Conservation (phyloP, 176 grass and related monocot species). For the Aegilops bicornis region DNA sequence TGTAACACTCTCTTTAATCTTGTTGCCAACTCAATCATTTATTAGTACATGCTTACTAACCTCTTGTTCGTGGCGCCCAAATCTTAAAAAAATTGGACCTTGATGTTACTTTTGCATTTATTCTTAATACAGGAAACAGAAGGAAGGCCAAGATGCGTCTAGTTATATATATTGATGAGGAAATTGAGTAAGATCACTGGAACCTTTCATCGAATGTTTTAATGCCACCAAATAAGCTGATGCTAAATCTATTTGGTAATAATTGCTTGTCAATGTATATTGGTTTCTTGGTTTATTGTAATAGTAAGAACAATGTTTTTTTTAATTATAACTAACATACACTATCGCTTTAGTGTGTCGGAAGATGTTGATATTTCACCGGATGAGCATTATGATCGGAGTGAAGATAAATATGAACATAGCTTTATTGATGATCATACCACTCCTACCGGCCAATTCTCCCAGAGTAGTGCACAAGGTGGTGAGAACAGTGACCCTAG, state of each 20-base stretch:
- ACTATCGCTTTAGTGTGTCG: slow-evolving; percentile 59
- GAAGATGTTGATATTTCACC: slow-evolving; percentile 71
- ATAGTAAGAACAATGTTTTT: too few relatives aligned
- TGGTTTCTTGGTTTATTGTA: too few relatives aligned
- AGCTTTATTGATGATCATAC: slow-evolving; percentile 79
- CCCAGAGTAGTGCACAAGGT: slow-evolving; percentile 31
- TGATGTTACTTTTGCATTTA: slow-evolving; percentile 9
- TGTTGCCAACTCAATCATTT: too few relatives aligned
- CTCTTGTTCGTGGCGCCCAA: too few relatives aligned
- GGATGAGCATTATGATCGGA: slow-evolving; percentile 41
- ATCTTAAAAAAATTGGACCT: not conserved
- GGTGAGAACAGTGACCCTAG: slow-evolving; percentile 24
- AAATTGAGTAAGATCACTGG: slow-evolving; percentile 68
- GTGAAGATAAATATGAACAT: slow-evolving; percentile 69
- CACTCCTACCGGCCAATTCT: slow-evolving; percentile 46
- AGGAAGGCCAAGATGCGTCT: slow-evolving; percentile 17
- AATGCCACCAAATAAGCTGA: not conserved
- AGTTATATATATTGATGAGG: slow-evolving; percentile 60
- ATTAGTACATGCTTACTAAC: too few relatives aligned
- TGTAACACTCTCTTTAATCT: too few relatives aligned
- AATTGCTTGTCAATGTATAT: not conserved
- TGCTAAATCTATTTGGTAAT: not conserved
- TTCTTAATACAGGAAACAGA: slow-evolving; percentile 48
- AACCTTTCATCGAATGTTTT: not conserved
- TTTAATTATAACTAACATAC: not conserved